Base-by-base conservation (phyloP, 1,284 basidiomycete genomes). In the Rhodotorula sp. region DNA sequence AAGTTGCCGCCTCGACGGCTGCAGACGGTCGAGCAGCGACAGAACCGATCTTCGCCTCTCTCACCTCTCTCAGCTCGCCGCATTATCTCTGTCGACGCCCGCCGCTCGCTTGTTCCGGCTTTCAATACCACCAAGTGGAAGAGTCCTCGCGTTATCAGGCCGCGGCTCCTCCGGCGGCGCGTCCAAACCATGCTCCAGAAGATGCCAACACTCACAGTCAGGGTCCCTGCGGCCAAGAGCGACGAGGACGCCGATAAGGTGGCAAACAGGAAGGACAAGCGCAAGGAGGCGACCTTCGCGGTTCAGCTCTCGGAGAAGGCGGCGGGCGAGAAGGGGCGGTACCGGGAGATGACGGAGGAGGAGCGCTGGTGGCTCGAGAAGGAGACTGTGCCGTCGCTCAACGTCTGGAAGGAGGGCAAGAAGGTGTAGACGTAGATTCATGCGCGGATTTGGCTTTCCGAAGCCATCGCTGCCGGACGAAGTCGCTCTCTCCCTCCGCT, bases 101-200 rank as follows among this genome's bases (percentile, higher is more conserved):
- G 46, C 1, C 47, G 70, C 24, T 46, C 57, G 15, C 49, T 58
- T 22, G 55, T 46, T 2, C 71, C 73, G n/a, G 46, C 32, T 1
- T 20, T 34, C 10, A 20, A 36, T 2, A 64, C 59, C 36, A 67
- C 59, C 3, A 73, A 73, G 48, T 74, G 73, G 73, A 65, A 65
- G 57, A 32, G 24, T 0, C 75, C 76, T 17, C 74, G 74, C 30
- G 62, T 39, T 13, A 17, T 76, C 56, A 69, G 73, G 6, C 13
- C 64, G 39, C 70, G 76, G 9, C 64, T 77, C 10, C 36, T 77
- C 20, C 66, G 76, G 0, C 64, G 76, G 1, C 44, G 70, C 30
- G 71, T 64, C 32, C 59, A 63, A n/a, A 61, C 55, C 24, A 24
- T 73, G 20, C 62, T 74, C 24, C 65, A 68, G n/a, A 64, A 68